Base-by-base conservation (phyloP, 495 filamentous ascomycete genomes). In the Penicillium tannophilum region DNA sequence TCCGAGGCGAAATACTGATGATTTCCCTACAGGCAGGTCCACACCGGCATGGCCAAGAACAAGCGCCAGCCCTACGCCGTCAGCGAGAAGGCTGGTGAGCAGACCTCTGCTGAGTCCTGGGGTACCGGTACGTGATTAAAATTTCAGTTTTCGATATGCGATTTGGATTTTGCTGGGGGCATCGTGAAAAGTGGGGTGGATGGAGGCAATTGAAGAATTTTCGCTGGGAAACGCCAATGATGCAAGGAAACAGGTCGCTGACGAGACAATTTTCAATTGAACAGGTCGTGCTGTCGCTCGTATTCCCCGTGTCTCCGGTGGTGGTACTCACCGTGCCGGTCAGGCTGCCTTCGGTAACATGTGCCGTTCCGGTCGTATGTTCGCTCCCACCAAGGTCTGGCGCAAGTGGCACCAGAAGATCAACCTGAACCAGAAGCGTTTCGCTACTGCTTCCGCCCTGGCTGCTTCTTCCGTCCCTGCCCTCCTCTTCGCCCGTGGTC, bases 341-440 rank as follows among this genome's bases (percentile, higher is more conserved):
- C 94, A 98, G 83, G 94, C 94, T 81, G 94, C 94, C 65, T 98
- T 98, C 82, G 94, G 94, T 89, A 98, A 98, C 88, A 87, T 89
- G 92, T 98, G 94, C 83, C 92, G 94, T 78, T 96, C 93, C 71
- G 94, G 94, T 81, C 95, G 94, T 81, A 98, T 98, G 95, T 98
- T 98, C 83, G 94, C 94, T 63, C 94, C 94, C 64, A 98, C 94
- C 79, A 98, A 98, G 88, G 90, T 97, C 82, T 98, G 94, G 94
- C 85, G 94, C 73, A 98, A 97, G 85, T 98, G 95, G 95, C 95
- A 98, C 85, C 90, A 97, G 82, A 98, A 98, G 90, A 85, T 98
- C 88, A 97, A 95, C 86, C 86, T 94, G 74, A 87, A 86, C 75
- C 93, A 98, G 87, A 93, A 90, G 82, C 94, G 94, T 72, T 98